Evolutionary conservation across 78 protist genomes (phyloP).

Genomic region (Tieghemostelium lacteum): DNA sequence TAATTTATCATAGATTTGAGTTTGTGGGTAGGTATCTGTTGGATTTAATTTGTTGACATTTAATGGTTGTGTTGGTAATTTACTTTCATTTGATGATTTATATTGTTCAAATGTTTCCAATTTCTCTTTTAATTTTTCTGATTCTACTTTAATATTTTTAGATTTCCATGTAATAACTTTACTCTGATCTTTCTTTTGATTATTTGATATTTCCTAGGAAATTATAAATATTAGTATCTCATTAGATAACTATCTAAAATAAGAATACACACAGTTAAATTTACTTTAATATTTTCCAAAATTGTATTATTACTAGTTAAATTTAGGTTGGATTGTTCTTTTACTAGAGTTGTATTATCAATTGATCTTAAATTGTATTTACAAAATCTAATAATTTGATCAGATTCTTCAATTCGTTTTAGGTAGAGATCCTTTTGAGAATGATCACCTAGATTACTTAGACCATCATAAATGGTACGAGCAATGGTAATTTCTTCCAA

Average conservation of each 20-base stretch:
- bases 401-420: slow-evolving; percentile 30
- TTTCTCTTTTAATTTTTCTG: slow-evolving; percentile 27
- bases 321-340: background rate
- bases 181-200: too few species aligned
- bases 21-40: background rate
- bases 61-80: background rate
- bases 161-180: slow-evolving; percentile 23
- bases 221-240: too few species aligned
- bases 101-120: background rate
- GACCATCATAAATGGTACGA: slow-evolving; percentile 13
- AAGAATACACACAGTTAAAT: too few species aligned
- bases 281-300: too few species aligned
- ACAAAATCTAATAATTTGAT: slow-evolving; percentile 49
- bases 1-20: slow-evolving; percentile 29
- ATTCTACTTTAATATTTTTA: background rate
- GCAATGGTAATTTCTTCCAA: slow-evolving; percentile 12
- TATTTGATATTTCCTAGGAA: too few species aligned
- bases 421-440: slow-evolving; percentile 32
- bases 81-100: background rate
- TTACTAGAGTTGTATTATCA: background rate
- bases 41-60: background rate
- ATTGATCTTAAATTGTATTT: slow-evolving; percentile 19
- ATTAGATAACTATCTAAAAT: too few species aligned
- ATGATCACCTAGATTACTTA: slow-evolving; percentile 13
- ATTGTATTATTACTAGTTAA: background rate